Base-by-base conservation (phyloP, 148 eudicot species). In the Amaranthus cruentus region DNA sequence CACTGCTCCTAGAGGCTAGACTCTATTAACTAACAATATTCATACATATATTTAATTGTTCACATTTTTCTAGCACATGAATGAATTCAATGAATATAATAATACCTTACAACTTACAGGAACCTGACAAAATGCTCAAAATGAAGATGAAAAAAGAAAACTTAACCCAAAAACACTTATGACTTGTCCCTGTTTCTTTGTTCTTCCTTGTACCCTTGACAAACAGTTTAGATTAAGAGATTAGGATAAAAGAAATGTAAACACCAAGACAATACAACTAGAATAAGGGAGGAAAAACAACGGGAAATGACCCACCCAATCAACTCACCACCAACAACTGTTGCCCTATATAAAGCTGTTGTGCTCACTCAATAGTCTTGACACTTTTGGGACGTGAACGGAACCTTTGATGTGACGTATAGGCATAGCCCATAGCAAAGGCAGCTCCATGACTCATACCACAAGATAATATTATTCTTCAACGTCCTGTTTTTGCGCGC, bases 401-500 rank as follows among this genome's bases (percentile, higher is more conserved):
- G 38, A 28, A 28, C 64, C 66, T 68, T 72, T 53, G 54, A 15
- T 72, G 55, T 49, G 44, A 67, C 70, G 44, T 46, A 70, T 69
- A 73, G 71, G 76, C 47, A 74, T 75, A 28, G 38, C 38, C 38
- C 38, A 28, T 28, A 80, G 69, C 21, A 71, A 46, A 28, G 70
- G 50, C 68, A 73, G 73, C 52, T 73, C 66, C 42, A 56, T 6
- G 7, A 65, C 48, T 47, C 51, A 59, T 28, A 28, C 38, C 38
- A 28, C 38, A 9, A 21, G 47, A 68, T 73, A 55, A 53, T 52
- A 47, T 12, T 6, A 60, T 52, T 14, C 47, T 58, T 85, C 71
- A 88, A 75, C 88, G 87, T 38, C 96, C 97, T 2, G 93, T 88
- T 84, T 90, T 93, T 9, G 98, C 87, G 42, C 98, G 96, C 81